phyloP scores from a whole-genome alignment of 2,329 filamentous ascomycete genomes.

The Diaporthe humulicola region DNA sequence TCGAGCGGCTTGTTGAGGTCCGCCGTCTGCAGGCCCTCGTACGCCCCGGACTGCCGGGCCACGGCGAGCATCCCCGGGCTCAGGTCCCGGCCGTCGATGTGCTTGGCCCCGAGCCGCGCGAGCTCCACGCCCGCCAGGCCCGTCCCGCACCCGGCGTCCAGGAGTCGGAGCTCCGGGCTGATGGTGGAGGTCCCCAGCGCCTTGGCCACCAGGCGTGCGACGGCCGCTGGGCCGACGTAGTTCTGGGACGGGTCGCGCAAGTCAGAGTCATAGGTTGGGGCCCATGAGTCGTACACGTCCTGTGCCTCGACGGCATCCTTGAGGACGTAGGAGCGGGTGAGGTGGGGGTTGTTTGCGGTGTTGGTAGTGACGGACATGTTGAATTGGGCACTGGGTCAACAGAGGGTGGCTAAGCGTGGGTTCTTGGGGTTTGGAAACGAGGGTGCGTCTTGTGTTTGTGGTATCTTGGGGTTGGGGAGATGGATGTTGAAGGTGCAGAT shows the following conservation, averaged over 20 bases:
- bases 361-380: conserved; percentile 27
- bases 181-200: conserved; percentile 1
- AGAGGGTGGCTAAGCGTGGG: conserved; percentile 2
- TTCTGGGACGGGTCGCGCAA: conserved; percentile 21
- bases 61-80: conserved; percentile 30
- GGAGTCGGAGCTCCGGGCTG: conserved; percentile 9
- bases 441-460: neutral
- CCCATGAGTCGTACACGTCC: conserved; percentile 27
- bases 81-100: conserved; percentile 28
- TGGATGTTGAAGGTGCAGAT: conserved; percentile 4
- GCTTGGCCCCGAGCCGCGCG: conserved; percentile 17
- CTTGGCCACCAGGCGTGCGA: conserved; percentile 6
- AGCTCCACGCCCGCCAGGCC: conserved; percentile 29
- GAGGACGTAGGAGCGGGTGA: conserved; percentile 29
- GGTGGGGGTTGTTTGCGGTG: conserved; percentile 29
- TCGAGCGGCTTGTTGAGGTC: conserved; percentile 31
- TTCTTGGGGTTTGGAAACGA: neutral
- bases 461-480: conserved; percentile 3
- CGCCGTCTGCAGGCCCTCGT: conserved; percentile 22
- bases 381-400: neutral
- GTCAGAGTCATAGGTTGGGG: conserved; percentile 28
- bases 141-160: conserved; percentile 31
- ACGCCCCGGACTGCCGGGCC: conserved; percentile 26
- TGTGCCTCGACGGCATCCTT: conserved; percentile 23
- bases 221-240: conserved; percentile 26